These are phyloP conservation scores for Ustilago loliicola DNA, from an alignment of 1,284 basidiomycete genomes.

Conservation along the genomic window DNA sequence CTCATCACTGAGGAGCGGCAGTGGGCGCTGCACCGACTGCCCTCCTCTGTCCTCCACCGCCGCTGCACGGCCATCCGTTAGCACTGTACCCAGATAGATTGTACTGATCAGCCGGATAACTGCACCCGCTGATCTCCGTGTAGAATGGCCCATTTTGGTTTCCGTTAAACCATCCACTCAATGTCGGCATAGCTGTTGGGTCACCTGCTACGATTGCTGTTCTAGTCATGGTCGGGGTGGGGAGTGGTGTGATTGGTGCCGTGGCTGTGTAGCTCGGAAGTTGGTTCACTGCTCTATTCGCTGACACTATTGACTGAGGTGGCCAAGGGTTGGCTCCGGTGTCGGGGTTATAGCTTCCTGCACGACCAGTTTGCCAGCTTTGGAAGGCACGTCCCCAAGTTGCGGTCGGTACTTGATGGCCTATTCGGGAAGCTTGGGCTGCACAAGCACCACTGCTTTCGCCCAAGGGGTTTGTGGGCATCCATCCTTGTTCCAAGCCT, in stretches of 20 bases:
- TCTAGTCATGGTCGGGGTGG: conserved; percentile 42
- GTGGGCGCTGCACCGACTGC: conserved; percentile 14
- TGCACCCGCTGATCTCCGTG: conserved; percentile 51
- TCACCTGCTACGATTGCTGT: conserved; percentile 36
- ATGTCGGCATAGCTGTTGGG: conserved; percentile 34
- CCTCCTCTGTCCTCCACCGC: conserved; percentile 27
- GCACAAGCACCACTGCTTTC: conserved; percentile 42
- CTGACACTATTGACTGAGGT: conserved; percentile 39
- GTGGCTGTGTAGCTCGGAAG: conserved; percentile 57
- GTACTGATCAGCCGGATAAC: conserved; percentile 50
- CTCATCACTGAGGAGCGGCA: neutral
- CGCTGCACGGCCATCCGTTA: conserved; percentile 51
- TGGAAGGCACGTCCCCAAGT: conserved; percentile 49
- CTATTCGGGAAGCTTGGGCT: conserved; percentile 27
- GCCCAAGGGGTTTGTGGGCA: conserved; percentile 52
- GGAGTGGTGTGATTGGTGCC: conserved; percentile 27
- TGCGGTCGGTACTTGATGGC: conserved; percentile 19
- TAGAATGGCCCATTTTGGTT: conserved; percentile 35
- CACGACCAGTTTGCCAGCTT: conserved; percentile 55
- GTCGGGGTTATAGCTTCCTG: conserved; percentile 39
- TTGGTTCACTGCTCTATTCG: conserved; percentile 35
- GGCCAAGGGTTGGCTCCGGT: conserved; percentile 46
- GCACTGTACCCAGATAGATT: conserved; percentile 31
- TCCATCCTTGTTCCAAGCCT: conserved; percentile 66
- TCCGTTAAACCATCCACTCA: conserved; percentile 43